Evolutionary conservation across 2,329 filamentous ascomycete species (phyloP), one percentile per base, ranked within the genome.

Genomic region (Metarhizium brunneum): DNA sequence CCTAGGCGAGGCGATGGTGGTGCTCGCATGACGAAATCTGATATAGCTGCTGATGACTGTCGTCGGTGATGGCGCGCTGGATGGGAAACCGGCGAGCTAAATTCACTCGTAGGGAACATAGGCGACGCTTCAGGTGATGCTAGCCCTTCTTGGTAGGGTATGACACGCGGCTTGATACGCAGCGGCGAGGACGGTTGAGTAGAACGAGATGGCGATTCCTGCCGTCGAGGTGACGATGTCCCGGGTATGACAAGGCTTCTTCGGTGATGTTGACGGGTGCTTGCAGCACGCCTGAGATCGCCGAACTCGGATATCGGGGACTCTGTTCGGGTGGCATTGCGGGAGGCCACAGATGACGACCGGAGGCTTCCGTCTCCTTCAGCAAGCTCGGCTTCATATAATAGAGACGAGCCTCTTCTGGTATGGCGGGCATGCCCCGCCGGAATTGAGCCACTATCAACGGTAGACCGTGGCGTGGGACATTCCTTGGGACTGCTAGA

Each of bases 401-500:
- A 80, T 59, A 94, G 78, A 0, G 91, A 92, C 3, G 63, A 66
- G 11, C 85, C 86, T 32, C 91, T 83, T 54, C 92, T 88, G 54
- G 85, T 87, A 54, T 88, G 70, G 30, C 76, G 79, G 53, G 80
- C 74, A 54, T 82, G 82, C 7, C 79, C 76, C 4, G 86, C 72
- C 59, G 75, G 81, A 59, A 80, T 82, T 52, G 76, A 65, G 8
- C 76, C 73, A 32, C 82, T 83, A 49, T 61, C 60, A 16, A 82
- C 84, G 64, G 92, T 86, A 0, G 92, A 97, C 59, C 90, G 86
- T 11, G 94, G 94, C 3, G 94, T 99, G 11, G 89, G 88, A 58
- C 90, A 94, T 69, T 95, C 92, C 68, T 85, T 85, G 0, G 94
- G 94, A 67, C 94, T 99, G 67, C 84, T 94, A 3, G 94, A 95